Evolutionary conservation across 2,329 filamentous ascomycete genomes (phyloP), one percentile per base, ranked within the genome.

Genomic region (Aspergillus sojae): DNA sequence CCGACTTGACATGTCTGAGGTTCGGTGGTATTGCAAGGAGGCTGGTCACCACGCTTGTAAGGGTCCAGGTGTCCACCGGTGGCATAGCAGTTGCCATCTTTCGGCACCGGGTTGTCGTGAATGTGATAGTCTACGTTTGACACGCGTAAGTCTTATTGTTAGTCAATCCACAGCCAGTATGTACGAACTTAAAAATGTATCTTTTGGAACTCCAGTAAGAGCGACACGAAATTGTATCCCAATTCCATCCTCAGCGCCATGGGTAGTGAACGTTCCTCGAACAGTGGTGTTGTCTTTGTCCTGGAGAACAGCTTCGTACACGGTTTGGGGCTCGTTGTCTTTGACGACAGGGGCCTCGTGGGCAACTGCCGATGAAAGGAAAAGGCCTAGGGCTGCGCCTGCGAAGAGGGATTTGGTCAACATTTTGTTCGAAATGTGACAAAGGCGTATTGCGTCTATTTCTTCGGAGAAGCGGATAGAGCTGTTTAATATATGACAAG

Each of bases 1-100:
- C 92, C 91, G 12, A 91, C 86, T 78, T 94, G 87, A 80, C 91
- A 95, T 11, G 86, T 88, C 65, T 85, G 77, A 9, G 89, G 89
- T 7, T 79, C 73, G 11, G 74, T 69, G 12, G 78, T 43, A 71
- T 92, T 82, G 78, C 91, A 94, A 5, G 84, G 70, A 5, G 88
- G 81, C 1, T 77, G 78, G 72, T 92, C 87, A 66, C 87, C 87
- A 57, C 89, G 88, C 57, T 82, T 74, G 75, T 84, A 91, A 21
- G 91, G 91, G 72, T 94, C 90, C 14, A 93, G 84, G 72, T 94
- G 91, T 2, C 81, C 86, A 4, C 86, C 81, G 1, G 91, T 89
- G 5, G 77, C 77, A 57, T 86, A 90, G 82, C 91, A 94, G 83
- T 93, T 92, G 67, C 91, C 91, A 66, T 88, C 79, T 28, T 74